Conservation (phyloP, 495 filamentous ascomycete genomes). For the Neurospora terricola region DNA sequence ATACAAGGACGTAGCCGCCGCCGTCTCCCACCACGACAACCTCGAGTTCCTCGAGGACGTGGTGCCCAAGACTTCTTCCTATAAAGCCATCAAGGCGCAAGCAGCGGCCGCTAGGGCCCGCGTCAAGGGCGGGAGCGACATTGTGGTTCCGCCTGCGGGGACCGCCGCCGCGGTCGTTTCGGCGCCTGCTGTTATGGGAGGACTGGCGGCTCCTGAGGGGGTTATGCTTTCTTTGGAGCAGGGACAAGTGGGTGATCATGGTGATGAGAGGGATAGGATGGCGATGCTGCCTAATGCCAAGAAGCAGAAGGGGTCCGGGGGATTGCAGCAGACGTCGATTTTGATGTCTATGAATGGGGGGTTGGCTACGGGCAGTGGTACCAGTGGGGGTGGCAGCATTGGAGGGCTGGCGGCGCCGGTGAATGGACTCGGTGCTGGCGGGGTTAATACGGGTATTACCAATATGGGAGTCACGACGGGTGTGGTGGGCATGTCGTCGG, state of each 20-base stretch:
- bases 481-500: background rate
- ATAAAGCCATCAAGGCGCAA: slow-evolving; percentile 62
- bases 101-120: slow-evolving; percentile 31
- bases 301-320: slow-evolving; percentile 27
- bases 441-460: background rate
- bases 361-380: slow-evolving; percentile 15
- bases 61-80: slow-evolving; percentile 74
- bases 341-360: background rate
- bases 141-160: background rate
- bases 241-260: background rate
- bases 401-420: background rate
- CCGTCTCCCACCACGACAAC: slow-evolving; percentile 81
- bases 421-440: background rate
- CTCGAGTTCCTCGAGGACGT: slow-evolving; percentile 92
- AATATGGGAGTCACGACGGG: background rate
- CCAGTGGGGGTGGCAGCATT: background rate
- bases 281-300: slow-evolving; percentile 19
- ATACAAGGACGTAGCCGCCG: slow-evolving; percentile 92
- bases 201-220: background rate
- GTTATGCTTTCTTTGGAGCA: background rate
- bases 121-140: slow-evolving; percentile 20
- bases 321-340: background rate
- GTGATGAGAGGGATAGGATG: background rate
- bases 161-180: background rate
- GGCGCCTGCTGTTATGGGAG: background rate